Base-by-base conservation (phyloP, 148 eudicot genomes). In the Salicornia ramosissima region DNA sequence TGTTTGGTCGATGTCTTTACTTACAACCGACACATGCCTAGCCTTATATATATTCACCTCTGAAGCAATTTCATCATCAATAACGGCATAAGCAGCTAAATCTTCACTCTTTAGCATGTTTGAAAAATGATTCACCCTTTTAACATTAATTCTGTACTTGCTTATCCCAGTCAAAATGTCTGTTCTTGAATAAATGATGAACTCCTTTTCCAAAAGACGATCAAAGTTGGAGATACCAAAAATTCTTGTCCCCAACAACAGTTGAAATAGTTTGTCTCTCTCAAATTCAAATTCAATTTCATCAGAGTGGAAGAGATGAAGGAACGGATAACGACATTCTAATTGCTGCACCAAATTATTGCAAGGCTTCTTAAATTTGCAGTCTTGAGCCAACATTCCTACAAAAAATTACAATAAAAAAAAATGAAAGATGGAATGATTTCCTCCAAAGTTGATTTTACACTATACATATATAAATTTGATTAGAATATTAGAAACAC, bases 241-340 rank as follows among this genome's bases (percentile, higher is more conserved):
- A n/a, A 47, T 24, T 0, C 59, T 59, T 0, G n/a, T 45, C 11
- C 57, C 74, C 45, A 60, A 49, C 74, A 67, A 71, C 16, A 71
- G 33, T 22, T 61, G 47, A 34, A 62, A 22, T 22, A 71, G 12
- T 33, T n/a, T 47, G 2, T 71, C 74, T 50, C 59, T 71, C 21
- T 61, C 59, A 10, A 71, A 71, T 34, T 47, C 68, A 50, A 31
- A 71, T 4, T 24, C 58, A 60, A n/a, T n/a, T n/a, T n/a, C n/a
- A n/a, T n/a, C n/a, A n/a, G n/a, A n/a, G n/a, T n/a, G n/a, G n/a
- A n/a, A n/a, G n/a, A n/a, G n/a, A n/a, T n/a, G n/a, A n/a, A n/a
- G n/a, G n/a, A n/a, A n/a, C n/a, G n/a, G n/a, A n/a, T n/a, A n/a
- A n/a, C n/a, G n/a, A n/a, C n/a, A n/a, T n/a, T n/a, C n/a, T n/a